Evolutionary conservation across 2,329 filamentous ascomycete genomes (phyloP), one percentile per base, ranked within the genome.

Genomic region (Onygena corvina): DNA sequence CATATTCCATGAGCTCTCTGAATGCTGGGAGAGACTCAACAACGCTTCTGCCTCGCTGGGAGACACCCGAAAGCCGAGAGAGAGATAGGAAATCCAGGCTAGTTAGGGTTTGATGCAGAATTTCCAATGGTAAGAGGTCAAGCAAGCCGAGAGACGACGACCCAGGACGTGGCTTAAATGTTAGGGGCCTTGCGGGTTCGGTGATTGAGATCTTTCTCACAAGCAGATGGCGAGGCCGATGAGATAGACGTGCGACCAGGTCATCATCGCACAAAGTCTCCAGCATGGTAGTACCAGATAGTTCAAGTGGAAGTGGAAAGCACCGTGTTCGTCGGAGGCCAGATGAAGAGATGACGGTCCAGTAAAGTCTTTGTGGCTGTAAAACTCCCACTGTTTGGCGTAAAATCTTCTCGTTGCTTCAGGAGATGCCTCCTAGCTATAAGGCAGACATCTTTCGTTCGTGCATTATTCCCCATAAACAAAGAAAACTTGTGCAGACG

Each of bases 1-100:
- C 63, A 48, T 64, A 74, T 55, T 71, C 69, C 30, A 69, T 66
- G 30, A 66, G 58, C 29, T 69, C 65, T 64, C 66, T 71, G 25
- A 67, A 63, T n/a, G 67, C 57, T 1, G 64, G 58, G 4, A 66
- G 59, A 9, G 52, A 49, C 27, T 61, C 57, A 11, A 65, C 53
- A 1, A 61, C 42, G 18, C 50, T 50, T 27, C 59, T 61, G 6
- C 56, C 60, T 36, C 56, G 47, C 16, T 56, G 16, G 14, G 56
- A 62, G n/a, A 54, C 52, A 30, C 50, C 53, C 11, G 61, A 60
- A 42, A 65, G 52, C 49, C 60, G 63, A 18, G 47, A 63, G 2
- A 63, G 31, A 59, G 49, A 25, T 56, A 55, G 35, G 59, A 53
- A 8, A 57, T 54, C 31, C 14, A 59, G 48, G 6, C 57, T 49